These are phyloP conservation scores for Monosporascus sp. DNA, from an alignment of 2,329 filamentous ascomycete genomes.

Conservation along the genomic window DNA sequence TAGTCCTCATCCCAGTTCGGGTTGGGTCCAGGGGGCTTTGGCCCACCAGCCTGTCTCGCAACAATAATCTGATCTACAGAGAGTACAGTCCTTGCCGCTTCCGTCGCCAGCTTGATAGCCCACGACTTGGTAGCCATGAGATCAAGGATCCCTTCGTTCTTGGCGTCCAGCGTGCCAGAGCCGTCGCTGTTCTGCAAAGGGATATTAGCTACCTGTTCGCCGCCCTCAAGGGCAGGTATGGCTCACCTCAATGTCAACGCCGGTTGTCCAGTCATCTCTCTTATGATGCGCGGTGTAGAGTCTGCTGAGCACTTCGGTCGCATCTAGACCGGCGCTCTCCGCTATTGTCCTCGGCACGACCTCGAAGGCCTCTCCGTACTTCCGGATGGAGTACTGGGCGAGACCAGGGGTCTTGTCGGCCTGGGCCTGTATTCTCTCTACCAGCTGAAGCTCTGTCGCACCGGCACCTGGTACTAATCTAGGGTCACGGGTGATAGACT, in stretches of 20 bases:
- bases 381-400: conserved; percentile 93
- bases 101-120: conserved; percentile 95
- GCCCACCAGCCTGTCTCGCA: conserved; percentile 90
- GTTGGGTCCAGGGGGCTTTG: conserved; percentile 93
- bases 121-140: conserved; percentile 88
- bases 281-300: conserved; percentile 92
- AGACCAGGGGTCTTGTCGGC: conserved; percentile 91
- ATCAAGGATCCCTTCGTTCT: conserved; percentile 85
- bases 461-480: conserved; percentile 90
- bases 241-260: conserved; percentile 81
- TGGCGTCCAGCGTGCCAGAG: conserved; percentile 77
- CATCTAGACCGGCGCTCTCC: conserved; percentile 91
- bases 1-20: conserved; percentile 65
- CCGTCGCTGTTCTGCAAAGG: conserved; percentile 61
- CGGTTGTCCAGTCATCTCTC: conserved; percentile 80
- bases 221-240: neutral
- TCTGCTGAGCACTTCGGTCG: conserved; percentile 89
- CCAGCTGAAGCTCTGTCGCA: conserved; percentile 88
- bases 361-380: conserved; percentile 96
- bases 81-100: conserved; percentile 86
- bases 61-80: conserved; percentile 99
- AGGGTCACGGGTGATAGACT: conserved; percentile 92
- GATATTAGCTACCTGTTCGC: conserved; percentile 10
- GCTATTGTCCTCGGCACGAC: conserved; percentile 91
- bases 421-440: conserved; percentile 83